A percentile compares a stretch with the other conserved stretches of the same genome.
phyloP scores from a whole-genome alignment of 2,329 filamentous ascomycete genomes.

The Pleoardoris graminearum region DNA sequence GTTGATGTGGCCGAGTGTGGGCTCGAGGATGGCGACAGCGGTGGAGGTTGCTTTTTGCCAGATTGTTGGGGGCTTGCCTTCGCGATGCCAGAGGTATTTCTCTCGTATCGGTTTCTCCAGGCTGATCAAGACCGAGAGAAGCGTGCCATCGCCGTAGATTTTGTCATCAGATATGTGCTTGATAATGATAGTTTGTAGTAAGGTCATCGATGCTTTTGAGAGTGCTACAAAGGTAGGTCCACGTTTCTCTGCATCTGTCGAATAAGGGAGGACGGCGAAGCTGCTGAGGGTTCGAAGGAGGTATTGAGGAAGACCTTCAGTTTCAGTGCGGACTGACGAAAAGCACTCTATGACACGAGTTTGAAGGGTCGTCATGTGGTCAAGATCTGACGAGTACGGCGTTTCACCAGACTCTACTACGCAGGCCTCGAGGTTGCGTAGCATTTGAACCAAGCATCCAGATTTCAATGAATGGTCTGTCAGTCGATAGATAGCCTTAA shows the following conservation, averaged over 20 bases:
- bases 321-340: slow-evolving; percentile 68
- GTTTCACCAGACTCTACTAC: slow-evolving; percentile 70
- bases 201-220: slow-evolving; percentile 77
- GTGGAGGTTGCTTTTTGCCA: slow-evolving; percentile 82
- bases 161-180: slow-evolving; percentile 64
- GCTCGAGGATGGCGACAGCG: slow-evolving; percentile 67
- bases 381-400: slow-evolving; percentile 71
- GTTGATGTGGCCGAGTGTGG: slow-evolving; percentile 59
- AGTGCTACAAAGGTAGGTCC: slow-evolving; percentile 87
- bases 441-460: slow-evolving; percentile 62
- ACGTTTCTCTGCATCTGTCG: slow-evolving; percentile 31
- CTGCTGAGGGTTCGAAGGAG: slow-evolving; percentile 71
- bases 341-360: slow-evolving; percentile 69
- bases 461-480: slow-evolving; percentile 67
- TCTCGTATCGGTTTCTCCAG: slow-evolving; percentile 71
- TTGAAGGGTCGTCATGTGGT: slow-evolving; percentile 74
- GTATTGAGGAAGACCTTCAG: slow-evolving; percentile 66
- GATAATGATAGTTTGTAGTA: slow-evolving; percentile 65
- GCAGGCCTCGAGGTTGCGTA: slow-evolving; percentile 65
- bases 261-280: slow-evolving; percentile 72
- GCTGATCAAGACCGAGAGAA: slow-evolving; percentile 66
- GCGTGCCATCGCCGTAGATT: slow-evolving; percentile 70
- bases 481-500: slow-evolving; percentile 77
- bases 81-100: slow-evolving; percentile 78
- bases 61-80: slow-evolving; percentile 70